Base-by-base conservation (phyloP, 2,329 filamentous ascomycete genomes). In the Aspergillus hortae region DNA sequence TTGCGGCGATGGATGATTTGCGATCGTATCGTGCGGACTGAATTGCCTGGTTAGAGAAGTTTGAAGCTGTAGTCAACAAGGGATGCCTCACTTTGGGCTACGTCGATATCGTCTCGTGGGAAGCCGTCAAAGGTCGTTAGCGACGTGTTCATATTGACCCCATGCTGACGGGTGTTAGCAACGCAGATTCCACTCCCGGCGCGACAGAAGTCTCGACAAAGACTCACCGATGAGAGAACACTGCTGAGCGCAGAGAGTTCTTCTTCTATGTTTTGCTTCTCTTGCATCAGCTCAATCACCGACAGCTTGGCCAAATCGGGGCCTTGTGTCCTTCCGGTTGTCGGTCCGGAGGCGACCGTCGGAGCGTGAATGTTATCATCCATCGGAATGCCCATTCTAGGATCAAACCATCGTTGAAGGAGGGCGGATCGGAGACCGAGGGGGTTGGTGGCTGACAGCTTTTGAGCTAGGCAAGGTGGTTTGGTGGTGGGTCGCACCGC, bases 81-180 rank as follows among this genome's bases (percentile, higher is more conserved):
- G 19, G 15, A 17, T 42, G 40, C 46, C 79, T 59, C 84, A 94
- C 90, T 94, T 74, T 96, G 92, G 23, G 94, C 88, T 56, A 99
- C 88, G 70, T 99, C 94, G 58, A 99, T 86, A 72, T 99, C 94
- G 63, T 89, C 87, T 67, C 94, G 84, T 30, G 94, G 94, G 68
- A 90, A 99, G 44, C 94, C 94, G 73, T 97, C 94, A 55, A 85
- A 83, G 12, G 92, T 96, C 21, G 90, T 84, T 36, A 99, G 82
- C 52, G 84, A 80, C 6, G 94, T 96, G 63, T 87, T 86, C 94
- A 99, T 99, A 64, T 88, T 86, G 48, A 96, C 92, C 42, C 88
- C 86, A 77, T 97, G 92, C 92, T 96, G n/a, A 58, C 21, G 33
- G 46, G 25, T 41, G 51, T 38, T 17, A 38, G 35, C 35, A 23